These are phyloP conservation scores for Diospyros kaki DNA, from an alignment of 148 eudicot genomes.

Conservation along the genomic window DNA sequence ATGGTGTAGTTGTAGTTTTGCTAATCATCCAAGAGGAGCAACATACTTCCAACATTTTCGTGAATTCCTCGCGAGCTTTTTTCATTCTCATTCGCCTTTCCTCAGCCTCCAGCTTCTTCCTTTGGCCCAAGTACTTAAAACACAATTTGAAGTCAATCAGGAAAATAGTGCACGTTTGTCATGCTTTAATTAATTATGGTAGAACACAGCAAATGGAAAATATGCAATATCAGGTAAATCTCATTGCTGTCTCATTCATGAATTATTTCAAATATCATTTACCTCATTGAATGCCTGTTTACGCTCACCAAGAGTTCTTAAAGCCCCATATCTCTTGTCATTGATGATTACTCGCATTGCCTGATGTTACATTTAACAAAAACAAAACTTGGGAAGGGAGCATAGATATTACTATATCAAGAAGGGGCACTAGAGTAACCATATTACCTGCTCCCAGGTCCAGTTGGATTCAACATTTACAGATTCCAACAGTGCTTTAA, in stretches of 20 bases:
- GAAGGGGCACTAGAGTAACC: neutral
- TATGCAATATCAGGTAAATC: neutral
- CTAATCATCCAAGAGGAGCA: constrained; percentile 10
- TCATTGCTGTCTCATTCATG: neutral
- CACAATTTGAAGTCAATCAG: constrained; percentile 12
- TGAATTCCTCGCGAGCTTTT: constrained; percentile 89
- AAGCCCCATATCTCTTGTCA: constrained; percentile 89
- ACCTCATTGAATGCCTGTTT: constrained; percentile 99
- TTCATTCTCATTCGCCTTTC: constrained; percentile 88
- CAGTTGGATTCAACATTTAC: constrained; percentile 92
- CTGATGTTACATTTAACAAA: constrained; percentile 33
- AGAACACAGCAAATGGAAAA: neutral
- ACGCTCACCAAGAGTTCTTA: constrained; percentile 92
- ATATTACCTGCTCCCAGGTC: constrained; percentile 94
- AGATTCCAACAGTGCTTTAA: constrained; percentile 81
- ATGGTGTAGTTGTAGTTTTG: neutral
- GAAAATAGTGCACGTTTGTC: neutral
- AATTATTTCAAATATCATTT: constrained; percentile 11
- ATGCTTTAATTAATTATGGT: too few species aligned
- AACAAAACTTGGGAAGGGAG: constrained; percentile 3
- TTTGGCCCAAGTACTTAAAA: constrained; percentile 79
- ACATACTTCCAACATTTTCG: constrained; percentile 92
- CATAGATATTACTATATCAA: constrained; percentile 6
- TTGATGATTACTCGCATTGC: constrained; percentile 93
- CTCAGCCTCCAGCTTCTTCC: constrained; percentile 92